A percentile compares a stretch with the other conserved stretches of the same genome.
Evolutionary conservation across 139 green algal genomes (phyloP).

Genomic region (Chlorella ohadii): DNA sequence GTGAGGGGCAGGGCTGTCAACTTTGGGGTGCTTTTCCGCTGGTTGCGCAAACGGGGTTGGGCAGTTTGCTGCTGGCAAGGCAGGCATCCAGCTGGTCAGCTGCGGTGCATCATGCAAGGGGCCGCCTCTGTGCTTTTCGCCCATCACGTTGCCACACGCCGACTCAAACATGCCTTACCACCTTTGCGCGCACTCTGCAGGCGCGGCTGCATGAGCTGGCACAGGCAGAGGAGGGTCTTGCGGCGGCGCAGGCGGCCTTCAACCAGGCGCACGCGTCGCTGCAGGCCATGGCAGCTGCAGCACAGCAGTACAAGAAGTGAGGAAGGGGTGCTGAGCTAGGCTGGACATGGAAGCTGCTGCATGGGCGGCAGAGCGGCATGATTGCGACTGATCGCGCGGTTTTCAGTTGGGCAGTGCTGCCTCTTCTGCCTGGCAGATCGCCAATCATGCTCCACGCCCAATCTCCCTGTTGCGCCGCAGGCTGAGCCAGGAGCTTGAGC

Average conservation of each 20-base stretch:
- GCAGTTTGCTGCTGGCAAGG: too few relatives aligned
- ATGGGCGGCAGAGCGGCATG: not conserved
- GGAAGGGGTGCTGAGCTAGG: not conserved
- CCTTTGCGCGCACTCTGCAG: too few relatives aligned
- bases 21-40: too few relatives aligned
- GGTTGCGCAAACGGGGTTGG: too few relatives aligned
- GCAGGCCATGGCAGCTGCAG: slow-evolving; percentile 44
- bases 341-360: not conserved
- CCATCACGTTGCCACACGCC: slow-evolving; percentile 54
- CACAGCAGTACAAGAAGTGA: slow-evolving; percentile 67
- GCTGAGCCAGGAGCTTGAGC: slow-evolving; percentile 79
- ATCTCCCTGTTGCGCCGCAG: slow-evolving; percentile 50
- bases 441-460: too few relatives aligned
- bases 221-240: slow-evolving; percentile 65
- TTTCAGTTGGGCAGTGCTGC: too few relatives aligned
- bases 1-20: too few relatives aligned
- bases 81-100: too few relatives aligned
- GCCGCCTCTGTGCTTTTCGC: not conserved
- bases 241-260: slow-evolving; percentile 40
- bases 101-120: too few relatives aligned
- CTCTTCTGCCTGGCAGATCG: too few relatives aligned
- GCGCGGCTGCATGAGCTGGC: slow-evolving; percentile 76
- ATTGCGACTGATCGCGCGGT: too few relatives aligned
- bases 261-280: slow-evolving; percentile 47
- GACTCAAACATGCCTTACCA: too few relatives aligned